Conservation (phyloP, 495 filamentous ascomycete genomes). For the Talaromyces ruber region DNA sequence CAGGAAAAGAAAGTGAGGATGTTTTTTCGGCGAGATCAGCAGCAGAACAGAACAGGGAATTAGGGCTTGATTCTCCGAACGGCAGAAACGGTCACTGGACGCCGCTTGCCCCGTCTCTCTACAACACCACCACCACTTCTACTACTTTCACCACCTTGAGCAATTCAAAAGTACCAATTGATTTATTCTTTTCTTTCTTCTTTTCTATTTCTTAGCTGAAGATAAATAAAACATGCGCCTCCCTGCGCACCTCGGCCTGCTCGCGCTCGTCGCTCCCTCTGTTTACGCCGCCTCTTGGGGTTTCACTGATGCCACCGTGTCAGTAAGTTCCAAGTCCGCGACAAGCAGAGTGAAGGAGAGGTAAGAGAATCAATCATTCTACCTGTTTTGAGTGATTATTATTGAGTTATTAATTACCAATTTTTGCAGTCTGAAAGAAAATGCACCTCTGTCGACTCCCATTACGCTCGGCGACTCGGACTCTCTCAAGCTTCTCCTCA, state of each 20-base stretch:
- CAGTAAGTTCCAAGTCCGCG: slow-evolving; percentile 62
- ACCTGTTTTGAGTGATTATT: neutral
- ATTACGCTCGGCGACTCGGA: slow-evolving; percentile 60
- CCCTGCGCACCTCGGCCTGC: slow-evolving; percentile 30
- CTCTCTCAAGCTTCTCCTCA: slow-evolving; percentile 73
- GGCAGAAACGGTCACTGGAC: slow-evolving; percentile 21
- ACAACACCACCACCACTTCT: neutral
- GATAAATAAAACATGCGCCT: slow-evolving; percentile 28
- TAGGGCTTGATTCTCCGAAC: slow-evolving; percentile 22
- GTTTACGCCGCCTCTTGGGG: slow-evolving; percentile 69
- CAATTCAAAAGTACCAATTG: neutral
- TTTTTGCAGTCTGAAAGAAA: slow-evolving; percentile 49
- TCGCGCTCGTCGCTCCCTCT: slow-evolving; percentile 30
- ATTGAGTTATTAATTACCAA: neutral
- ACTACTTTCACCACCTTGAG: neutral
- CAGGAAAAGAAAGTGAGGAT: slow-evolving; percentile 11
- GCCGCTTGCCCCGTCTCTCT: slow-evolving; percentile 14
- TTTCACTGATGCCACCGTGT: slow-evolving; percentile 77
- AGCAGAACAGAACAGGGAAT: slow-evolving; percentile 17
- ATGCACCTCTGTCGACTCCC: slow-evolving; percentile 53
- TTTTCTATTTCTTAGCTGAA: neutral
- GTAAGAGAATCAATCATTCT: neutral
- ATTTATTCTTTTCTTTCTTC: neutral
- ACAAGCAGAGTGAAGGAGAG: slow-evolving; percentile 2
- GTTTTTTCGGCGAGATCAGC: slow-evolving; percentile 16